A percentile compares a stretch with the other conserved stretches of the same genome.
These are phyloP conservation scores for Zea mays DNA, from an alignment of 176 grass and related monocot genomes.

Conservation along the genomic window DNA sequence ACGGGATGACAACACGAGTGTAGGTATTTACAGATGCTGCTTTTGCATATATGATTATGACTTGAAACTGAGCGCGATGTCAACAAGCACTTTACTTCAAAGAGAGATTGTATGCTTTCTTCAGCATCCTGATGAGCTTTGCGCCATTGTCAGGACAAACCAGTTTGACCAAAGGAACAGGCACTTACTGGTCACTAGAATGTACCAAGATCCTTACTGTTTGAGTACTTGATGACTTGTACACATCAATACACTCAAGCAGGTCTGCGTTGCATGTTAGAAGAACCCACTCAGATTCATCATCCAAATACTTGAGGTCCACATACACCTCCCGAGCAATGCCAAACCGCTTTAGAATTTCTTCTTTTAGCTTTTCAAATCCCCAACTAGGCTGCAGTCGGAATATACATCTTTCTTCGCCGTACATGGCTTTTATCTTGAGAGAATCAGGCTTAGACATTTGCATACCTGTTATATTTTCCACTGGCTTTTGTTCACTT, in stretches of 20 bases:
- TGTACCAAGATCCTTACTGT: slow-evolving; percentile 75
- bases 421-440: slow-evolving; percentile 90
- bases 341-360: slow-evolving; percentile 68
- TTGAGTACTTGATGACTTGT: slow-evolving; percentile 60
- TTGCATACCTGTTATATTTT: slow-evolving; percentile 37
- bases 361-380: slow-evolving; percentile 77
- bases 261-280: slow-evolving; percentile 92
- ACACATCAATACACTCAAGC: slow-evolving; percentile 86
- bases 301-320: slow-evolving; percentile 89
- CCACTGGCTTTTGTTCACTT: slow-evolving; percentile 42
- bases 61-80: slow-evolving; percentile 14
- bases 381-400: slow-evolving; percentile 70
- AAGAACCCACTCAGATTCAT: slow-evolving; percentile 97
- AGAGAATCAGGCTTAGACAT: slow-evolving; percentile 51
- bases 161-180: slow-evolving; percentile 40
- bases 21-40: slow-evolving; percentile 37
- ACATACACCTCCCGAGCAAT: slow-evolving; percentile 39
- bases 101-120: slow-evolving; percentile 15
- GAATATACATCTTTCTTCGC: slow-evolving; percentile 90
- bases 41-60: slow-evolving; percentile 22
- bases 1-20: slow-evolving; percentile 20
- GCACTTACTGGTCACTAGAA: slow-evolving; percentile 30
- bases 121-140: slow-evolving; percentile 11
- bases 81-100: slow-evolving; percentile 17
- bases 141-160: slow-evolving; percentile 43